Evolutionary conservation across 176 grass and related monocot species (phyloP).

Genomic region (Oryza rufipogon): DNA sequence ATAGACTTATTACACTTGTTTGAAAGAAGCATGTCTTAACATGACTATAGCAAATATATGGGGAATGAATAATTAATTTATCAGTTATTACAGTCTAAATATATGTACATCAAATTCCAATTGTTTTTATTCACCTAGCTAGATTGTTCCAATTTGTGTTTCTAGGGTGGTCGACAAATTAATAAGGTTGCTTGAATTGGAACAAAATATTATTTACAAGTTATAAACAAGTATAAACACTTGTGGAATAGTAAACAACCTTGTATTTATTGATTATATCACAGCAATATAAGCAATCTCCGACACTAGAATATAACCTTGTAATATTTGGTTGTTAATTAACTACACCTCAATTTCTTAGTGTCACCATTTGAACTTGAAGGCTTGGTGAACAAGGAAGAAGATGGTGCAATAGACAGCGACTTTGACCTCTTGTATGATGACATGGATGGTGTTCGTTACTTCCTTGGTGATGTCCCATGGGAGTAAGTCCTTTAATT

Average conservation of each 20-base stretch:
- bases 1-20: neutral
- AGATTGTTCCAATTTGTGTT: neutral
- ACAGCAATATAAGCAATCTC: neutral
- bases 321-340: neutral
- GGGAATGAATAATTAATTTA: neutral
- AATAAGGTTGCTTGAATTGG: neutral
- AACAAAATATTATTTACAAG: neutral
- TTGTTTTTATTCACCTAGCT: neutral
- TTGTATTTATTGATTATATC: neutral
- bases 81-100: neutral
- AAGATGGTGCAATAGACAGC: neutral
- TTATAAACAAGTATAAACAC: neutral
- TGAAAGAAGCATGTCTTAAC: neutral
- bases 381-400: conserved; percentile 31
- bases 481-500: conserved; percentile 50
- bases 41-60: neutral
- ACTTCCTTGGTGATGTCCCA: conserved; percentile 45
- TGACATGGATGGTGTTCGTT: conserved; percentile 35
- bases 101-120: neutral
- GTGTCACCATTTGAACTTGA: conserved; percentile 43
- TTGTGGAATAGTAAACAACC: neutral
- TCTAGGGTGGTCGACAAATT: neutral
- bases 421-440: conserved; percentile 43
- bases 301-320: neutral
- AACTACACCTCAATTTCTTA: neutral